Evolutionary conservation across 2,329 filamentous ascomycete genomes (phyloP).

Genomic region (Penicillium occitanis): DNA sequence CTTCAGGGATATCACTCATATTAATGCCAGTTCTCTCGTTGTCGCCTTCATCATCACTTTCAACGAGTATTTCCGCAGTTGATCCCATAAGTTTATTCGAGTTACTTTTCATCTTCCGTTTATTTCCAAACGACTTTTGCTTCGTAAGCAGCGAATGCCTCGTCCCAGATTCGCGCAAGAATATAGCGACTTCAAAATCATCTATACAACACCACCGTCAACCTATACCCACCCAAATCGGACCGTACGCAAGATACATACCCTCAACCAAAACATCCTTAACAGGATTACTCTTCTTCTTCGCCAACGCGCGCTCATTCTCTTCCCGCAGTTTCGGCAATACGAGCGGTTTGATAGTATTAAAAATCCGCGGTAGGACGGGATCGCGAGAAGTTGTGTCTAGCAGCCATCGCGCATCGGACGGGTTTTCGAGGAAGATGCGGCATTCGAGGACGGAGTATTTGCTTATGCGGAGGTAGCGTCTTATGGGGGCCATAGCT

Average conservation of each 20-base stretch:
- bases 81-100: constrained; percentile 62
- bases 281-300: constrained; percentile 75
- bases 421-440: constrained; percentile 91
- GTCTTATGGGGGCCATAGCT: constrained; percentile 78
- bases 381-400: constrained; percentile 72
- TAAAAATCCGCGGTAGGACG: constrained; percentile 72
- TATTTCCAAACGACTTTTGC: constrained; percentile 71
- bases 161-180: constrained; percentile 80
- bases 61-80: constrained; percentile 57
- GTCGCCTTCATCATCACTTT: constrained; percentile 58
- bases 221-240: not conserved
- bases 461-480: constrained; percentile 88
- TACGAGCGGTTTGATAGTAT: constrained; percentile 79
- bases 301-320: constrained; percentile 60
- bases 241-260: constrained; percentile 37
- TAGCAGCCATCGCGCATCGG: constrained; percentile 78
- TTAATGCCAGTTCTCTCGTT: constrained; percentile 41
- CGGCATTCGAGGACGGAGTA: constrained; percentile 95
- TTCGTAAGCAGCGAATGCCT: constrained; percentile 85
- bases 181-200: constrained; percentile 93
- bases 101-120: constrained; percentile 59
- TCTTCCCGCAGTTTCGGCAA: constrained; percentile 90
- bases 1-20: constrained; percentile 56
- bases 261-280: constrained; percentile 86
- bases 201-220: constrained; percentile 53